A percentile compares a stretch with the other conserved stretches of the same genome.
Evolutionary conservation across 306 rosid genomes (phyloP).

Genomic region (Fagus crenata): DNA sequence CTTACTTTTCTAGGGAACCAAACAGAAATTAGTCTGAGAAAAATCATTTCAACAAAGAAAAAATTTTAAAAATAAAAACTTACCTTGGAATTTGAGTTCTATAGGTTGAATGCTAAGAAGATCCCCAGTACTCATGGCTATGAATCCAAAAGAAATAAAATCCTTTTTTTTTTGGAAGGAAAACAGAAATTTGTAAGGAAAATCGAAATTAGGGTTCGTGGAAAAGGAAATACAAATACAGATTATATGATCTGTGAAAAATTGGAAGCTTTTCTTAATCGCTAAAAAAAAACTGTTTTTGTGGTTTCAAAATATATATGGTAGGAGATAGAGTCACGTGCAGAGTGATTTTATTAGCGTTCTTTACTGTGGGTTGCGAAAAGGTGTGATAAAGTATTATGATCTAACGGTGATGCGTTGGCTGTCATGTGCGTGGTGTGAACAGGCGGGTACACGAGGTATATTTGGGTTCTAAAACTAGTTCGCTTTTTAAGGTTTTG

Average conservation of each 20-base stretch:
- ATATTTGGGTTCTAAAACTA: neutral
- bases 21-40: neutral
- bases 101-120: constrained; percentile 43
- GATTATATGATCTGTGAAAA: neutral
- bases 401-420: neutral
- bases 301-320: neutral
- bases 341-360: neutral
- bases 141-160: neutral
- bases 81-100: constrained; percentile 53
- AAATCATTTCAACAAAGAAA: neutral
- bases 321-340: neutral
- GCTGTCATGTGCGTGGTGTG: neutral
- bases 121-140: constrained; percentile 43
- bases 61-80: neutral
- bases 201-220: neutral
- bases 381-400: neutral
- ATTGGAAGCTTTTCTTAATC: neutral
- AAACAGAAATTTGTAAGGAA: neutral
- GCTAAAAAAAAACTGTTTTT: neutral
- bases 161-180: neutral
- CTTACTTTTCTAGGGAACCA: neutral
- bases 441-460: neutral
- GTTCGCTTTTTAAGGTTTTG: neutral
- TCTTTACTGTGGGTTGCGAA: neutral
- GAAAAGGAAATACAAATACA: neutral